A percentile compares a stretch with the other conserved stretches of the same genome.
Evolutionary conservation across 495 filamentous ascomycete genomes (phyloP).

Genomic region (Friedmanniomyces endolithicus): DNA sequence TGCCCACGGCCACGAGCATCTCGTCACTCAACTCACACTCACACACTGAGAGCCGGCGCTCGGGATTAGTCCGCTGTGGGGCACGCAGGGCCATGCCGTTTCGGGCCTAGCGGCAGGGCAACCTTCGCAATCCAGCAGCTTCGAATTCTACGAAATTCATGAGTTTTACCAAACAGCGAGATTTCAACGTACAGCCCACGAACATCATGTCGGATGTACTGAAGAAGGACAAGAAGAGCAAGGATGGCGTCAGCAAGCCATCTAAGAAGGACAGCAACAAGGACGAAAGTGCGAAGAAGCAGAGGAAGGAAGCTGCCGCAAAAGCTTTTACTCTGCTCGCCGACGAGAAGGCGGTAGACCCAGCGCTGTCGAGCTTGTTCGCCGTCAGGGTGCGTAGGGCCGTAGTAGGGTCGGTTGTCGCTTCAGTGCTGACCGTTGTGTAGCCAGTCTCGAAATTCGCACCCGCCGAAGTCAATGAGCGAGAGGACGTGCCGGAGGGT

Average conservation of each 20-base stretch:
- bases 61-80: background rate
- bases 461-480: background rate
- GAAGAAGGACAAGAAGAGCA: slow-evolving; percentile 8
- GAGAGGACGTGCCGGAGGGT: background rate
- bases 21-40: background rate
- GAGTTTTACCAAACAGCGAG: no score
- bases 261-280: slow-evolving; percentile 9
- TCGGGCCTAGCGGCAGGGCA: no score
- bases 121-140: no score
- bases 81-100: background rate
- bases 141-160: no score
- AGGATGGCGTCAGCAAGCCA: slow-evolving; percentile 1
- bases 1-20: no score
- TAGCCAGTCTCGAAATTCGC: background rate
- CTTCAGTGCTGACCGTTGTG: background rate
- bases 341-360: slow-evolving; percentile 48
- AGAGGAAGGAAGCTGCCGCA: slow-evolving; percentile 6
- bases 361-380: slow-evolving; percentile 67
- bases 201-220: background rate
- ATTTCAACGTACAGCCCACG: no score
- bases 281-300: slow-evolving; percentile 16
- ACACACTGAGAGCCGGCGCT: no score
- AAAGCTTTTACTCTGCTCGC: slow-evolving; percentile 29
- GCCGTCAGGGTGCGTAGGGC: slow-evolving; percentile 50
- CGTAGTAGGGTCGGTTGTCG: background rate